Percentiles rank a stretch among this genome's conserved stretches.
Conservation (phyloP, 441 rosid species). For the Capsella rubella region DNA sequence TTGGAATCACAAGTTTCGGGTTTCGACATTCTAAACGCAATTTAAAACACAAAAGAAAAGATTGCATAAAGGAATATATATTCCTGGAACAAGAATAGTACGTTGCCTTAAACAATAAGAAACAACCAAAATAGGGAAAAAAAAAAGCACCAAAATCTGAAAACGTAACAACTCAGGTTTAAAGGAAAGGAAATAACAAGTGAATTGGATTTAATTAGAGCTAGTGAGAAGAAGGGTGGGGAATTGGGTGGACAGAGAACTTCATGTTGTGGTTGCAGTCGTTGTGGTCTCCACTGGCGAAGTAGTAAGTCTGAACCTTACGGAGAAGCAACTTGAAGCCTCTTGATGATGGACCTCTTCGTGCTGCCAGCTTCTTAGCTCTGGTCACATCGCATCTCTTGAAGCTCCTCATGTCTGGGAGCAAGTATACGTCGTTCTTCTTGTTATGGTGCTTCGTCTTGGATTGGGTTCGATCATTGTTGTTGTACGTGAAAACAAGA, state of each 20-base stretch:
- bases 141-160: background rate
- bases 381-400: slow-evolving; percentile 29
- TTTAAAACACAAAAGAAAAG: too few relatives aligned
- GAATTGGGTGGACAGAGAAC: slow-evolving; percentile 19
- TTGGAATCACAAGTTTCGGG: background rate
- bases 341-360: slow-evolving; percentile 21
- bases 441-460: slow-evolving; percentile 9
- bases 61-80: background rate
- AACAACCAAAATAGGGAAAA: too few relatives aligned
- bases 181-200: background rate
- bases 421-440: slow-evolving; percentile 38
- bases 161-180: background rate
- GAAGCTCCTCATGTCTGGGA: slow-evolving; percentile 33
- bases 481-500: slow-evolving; percentile 27
- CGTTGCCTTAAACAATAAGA: too few relatives aligned
- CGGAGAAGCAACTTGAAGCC: slow-evolving; percentile 34
- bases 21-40: too few relatives aligned
- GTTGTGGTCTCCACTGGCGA: slow-evolving; percentile 14
- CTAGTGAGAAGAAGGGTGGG: slow-evolving; percentile 4
- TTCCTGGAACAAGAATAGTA: background rate
- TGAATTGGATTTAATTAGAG: background rate
- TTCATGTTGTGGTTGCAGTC: slow-evolving; percentile 37
- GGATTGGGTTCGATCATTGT: slow-evolving; percentile 16
- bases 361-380: slow-evolving; percentile 30
- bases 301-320: slow-evolving; percentile 20